phyloP scores from a whole-genome alignment of 768 basidiomycete species.

The Paxillus involutus region DNA sequence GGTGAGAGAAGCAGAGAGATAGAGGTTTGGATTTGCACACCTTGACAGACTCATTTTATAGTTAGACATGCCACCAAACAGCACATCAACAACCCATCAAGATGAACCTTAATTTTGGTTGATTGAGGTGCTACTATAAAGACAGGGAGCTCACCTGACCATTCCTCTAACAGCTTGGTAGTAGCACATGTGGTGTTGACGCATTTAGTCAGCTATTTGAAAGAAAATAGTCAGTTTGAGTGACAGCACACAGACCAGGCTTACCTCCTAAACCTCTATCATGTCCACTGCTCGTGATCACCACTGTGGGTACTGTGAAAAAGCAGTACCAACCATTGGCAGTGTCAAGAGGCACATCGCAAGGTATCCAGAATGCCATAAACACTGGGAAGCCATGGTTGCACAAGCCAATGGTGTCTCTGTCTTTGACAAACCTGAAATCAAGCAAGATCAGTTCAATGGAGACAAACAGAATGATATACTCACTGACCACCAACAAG shows the following conservation, averaged over 20 bases:
- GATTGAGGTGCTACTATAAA: neutral
- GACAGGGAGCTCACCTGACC: neutral
- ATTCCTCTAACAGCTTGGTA: neutral
- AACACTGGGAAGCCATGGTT: neutral
- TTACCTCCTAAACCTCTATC: neutral
- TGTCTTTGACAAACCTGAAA: neutral
- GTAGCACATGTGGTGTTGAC: neutral
- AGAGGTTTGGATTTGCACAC: too few relatives aligned
- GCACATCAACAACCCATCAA: neutral
- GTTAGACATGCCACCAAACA: neutral
- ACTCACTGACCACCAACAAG: conserved; percentile 13
- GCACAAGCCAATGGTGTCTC: neutral
- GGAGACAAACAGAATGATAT: neutral
- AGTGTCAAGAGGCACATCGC: conserved; percentile 5
- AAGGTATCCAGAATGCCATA: neutral
- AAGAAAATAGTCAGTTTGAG: neutral
- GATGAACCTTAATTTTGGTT: neutral
- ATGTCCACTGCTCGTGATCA: neutral
- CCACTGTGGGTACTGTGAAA: conserved; percentile 1
- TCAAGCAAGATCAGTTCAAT: neutral
- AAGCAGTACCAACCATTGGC: neutral
- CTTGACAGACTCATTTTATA: neutral
- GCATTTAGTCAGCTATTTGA: neutral
- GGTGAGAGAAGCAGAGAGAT: too few relatives aligned
- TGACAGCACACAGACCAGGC: too few relatives aligned